Base-by-base conservation (phyloP, 805 yeast genomes). In the Kluyveromyces lactis region DNA sequence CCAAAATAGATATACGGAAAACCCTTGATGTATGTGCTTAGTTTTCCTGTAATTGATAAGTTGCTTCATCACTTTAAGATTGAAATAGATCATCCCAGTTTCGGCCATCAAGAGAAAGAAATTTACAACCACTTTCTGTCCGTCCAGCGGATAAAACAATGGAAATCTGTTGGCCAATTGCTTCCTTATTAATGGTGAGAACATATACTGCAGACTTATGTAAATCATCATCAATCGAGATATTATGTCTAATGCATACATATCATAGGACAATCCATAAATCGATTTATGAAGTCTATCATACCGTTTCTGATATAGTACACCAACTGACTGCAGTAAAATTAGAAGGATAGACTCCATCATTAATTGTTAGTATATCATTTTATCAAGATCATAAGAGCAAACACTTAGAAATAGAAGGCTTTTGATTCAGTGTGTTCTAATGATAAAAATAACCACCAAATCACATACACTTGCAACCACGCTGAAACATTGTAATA, bases 241-340 rank as follows among this genome's bases (percentile, higher is more conserved):
- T 2, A 45, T 11, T 7, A 50, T 18, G 16, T 45, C 48, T 2
- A 63, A 42, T 15, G 48, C 37, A 7, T 52, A 49, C 9, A 51
- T 38, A 42, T 67, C 72, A 38, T 58, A 57, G 1, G 72, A 68
- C 1, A 66, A 44, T 0, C 71, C 71, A 41, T 62, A 57, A 0
- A 67, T 46, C 1, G 70, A 62, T 24, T 47, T 50, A 38, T 56
- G 60, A 12, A 46, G 38, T 32, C 47, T 51, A 34, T 57, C 53
- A 33, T 56, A 55, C 18, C 48, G 45, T 24, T 45, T 43, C 38
- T 57, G 63, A 31, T 50, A 50, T 6, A 44, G 42, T 8, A 48
- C 36, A 2, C 57, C 56, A 15, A 39, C 39, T 7, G 30, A 27
- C 30, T 27, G 24, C 8, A 27, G 11, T 27, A 6, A 27, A 27